Evolutionary conservation across 192 early-diverging fungal species (phyloP).

Genomic region (Geranomyces michiganensis): DNA sequence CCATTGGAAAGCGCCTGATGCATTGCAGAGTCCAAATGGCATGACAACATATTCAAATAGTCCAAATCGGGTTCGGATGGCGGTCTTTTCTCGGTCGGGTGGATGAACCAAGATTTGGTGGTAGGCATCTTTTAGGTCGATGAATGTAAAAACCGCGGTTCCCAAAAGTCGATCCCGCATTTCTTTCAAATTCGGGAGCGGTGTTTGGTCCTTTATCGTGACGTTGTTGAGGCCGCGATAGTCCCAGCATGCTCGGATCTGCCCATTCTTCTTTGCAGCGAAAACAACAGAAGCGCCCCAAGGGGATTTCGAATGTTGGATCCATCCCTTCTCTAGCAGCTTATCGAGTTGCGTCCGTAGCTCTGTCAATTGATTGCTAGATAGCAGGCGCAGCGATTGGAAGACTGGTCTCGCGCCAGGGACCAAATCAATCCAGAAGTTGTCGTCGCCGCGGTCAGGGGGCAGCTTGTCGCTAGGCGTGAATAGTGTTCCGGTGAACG

Average conservation of each 20-base stretch:
- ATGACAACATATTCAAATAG: constrained; percentile 56
- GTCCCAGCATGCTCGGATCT: constrained; percentile 51
- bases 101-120: constrained; percentile 1
- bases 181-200: constrained; percentile 55
- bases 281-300: constrained; percentile 31
- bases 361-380: not conserved
- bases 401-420: constrained; percentile 2
- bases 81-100: constrained; percentile 10
- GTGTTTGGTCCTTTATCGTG: constrained; percentile 50
- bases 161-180: constrained; percentile 31
- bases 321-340: constrained; percentile 11
- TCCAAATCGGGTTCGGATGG: constrained; percentile 28
- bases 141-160: not conserved
- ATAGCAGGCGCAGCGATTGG: not conserved
- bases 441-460: constrained; percentile 11
- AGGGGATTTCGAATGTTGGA: constrained; percentile 21
- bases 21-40: constrained; percentile 66
- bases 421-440: constrained; percentile 1
- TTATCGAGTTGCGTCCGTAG: not conserved
- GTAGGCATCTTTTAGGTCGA: constrained; percentile 23
- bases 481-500: not conserved
- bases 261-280: constrained; percentile 53
- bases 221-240: constrained; percentile 56
- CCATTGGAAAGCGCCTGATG: constrained; percentile 57
- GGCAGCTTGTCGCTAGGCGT: not conserved